Evolutionary conservation across 306 rosid genomes (phyloP), one percentile per base, ranked within the genome.

Genomic region (Quillaja saponaria): DNA sequence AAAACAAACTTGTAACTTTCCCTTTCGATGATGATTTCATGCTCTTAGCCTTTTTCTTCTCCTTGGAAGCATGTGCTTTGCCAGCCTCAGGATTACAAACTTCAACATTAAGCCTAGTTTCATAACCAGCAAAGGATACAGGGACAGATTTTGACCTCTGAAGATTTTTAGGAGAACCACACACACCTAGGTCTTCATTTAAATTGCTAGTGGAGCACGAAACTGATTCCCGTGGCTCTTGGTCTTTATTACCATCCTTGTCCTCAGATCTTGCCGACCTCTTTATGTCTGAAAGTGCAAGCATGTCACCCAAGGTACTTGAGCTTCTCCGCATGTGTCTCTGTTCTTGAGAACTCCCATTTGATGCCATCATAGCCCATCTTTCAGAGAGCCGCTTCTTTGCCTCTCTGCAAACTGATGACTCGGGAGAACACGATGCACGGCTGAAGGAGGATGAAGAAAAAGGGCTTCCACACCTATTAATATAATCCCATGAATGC

Each of bases 241-340:
- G 82, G 19, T 78, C 85, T 52, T 74, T 81, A 60, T 46, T 55
- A 55, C 37, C 1, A 73, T 44, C 56, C 59, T 71, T 78, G 71
- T 58, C 77, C 64, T 62, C 78, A 69, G 81, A 63, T 67, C 72
- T 55, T 13, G 46, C 52, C 7, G 80, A 59, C 72, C 85, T 94
- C 84, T 80, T 94, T 58, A 49, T 42, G 63, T 81, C 85, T 7
- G 85, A 78, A 58, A 94, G 87, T 42, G 96, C 86, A 48, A 94
- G 99, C 99, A 94, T 87, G 69, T 94, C 99, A 21, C 97, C 97
- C 69, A 94, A 72, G 12, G 99, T 89, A 75, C 88, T 79, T 21
- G 96, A 85, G 77, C 78, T 83, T 76, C 85, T 80, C 34, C 78
- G 51, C 8, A 62, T 56, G 63, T 58, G 77, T 57, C 81, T 80